These are phyloP conservation scores for Rhodotorula sp. DNA, from an alignment of 1,284 basidiomycete species.

Conservation along the genomic window DNA sequence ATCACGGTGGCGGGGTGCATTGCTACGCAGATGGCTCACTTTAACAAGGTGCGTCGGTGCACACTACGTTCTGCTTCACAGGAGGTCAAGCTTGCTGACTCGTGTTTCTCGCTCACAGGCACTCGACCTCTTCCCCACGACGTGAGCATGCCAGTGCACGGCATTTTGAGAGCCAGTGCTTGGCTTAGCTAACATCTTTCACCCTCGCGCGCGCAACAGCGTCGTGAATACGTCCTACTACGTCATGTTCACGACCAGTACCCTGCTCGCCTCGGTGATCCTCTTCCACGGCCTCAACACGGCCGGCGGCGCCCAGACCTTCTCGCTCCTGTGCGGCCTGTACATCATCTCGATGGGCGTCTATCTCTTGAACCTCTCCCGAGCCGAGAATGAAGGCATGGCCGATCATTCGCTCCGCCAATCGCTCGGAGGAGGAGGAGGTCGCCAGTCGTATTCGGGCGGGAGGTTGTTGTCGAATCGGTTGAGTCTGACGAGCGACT, in stretches of 20 bases:
- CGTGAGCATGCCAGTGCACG: not conserved
- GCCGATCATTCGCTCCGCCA: constrained; percentile 3
- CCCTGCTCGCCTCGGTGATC: constrained; percentile 86
- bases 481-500: not conserved
- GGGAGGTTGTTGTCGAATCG: not conserved
- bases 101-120: constrained; percentile 52
- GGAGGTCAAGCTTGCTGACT: not conserved
- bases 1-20: constrained; percentile 82
- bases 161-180: not conserved
- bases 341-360: constrained; percentile 80
- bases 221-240: constrained; percentile 96
- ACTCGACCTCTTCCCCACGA: constrained; percentile 93
- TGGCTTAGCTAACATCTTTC: constrained; percentile 46
- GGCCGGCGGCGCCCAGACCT: constrained; percentile 70
- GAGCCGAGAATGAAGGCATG: constrained; percentile 30
- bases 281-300: constrained; percentile 98
- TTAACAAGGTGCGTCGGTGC: constrained; percentile 66
- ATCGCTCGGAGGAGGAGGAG: constrained; percentile 23
- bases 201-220: not conserved
- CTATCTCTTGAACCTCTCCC: constrained; percentile 42
- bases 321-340: constrained; percentile 84
- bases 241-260: constrained; percentile 95
- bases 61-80: not conserved
- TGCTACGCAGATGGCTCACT: constrained; percentile 75
- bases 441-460: constrained; percentile 10